Conservation (phyloP, 2,329 filamentous ascomycete genomes). For the Talaromyces atroroseus region DNA sequence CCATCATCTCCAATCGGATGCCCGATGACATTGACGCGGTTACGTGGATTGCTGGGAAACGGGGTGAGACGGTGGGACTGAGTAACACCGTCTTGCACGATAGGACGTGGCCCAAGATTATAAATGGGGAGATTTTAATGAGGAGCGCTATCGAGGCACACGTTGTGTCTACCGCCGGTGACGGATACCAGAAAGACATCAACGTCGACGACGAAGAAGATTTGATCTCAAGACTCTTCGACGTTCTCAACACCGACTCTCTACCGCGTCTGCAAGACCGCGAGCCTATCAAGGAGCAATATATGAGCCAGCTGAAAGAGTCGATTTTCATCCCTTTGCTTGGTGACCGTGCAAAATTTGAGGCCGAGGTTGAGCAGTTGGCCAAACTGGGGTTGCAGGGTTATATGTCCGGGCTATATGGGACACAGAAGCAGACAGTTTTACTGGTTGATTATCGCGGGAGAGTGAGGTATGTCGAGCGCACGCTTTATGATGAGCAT, state of each 20-base stretch:
- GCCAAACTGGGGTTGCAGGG: slow-evolving; percentile 19
- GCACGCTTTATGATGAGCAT: slow-evolving; percentile 54
- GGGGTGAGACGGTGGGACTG: slow-evolving; percentile 52
- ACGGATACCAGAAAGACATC: not conserved
- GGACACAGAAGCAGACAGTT: slow-evolving; percentile 60
- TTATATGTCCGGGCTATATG: slow-evolving; percentile 51
- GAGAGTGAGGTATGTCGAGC: slow-evolving; percentile 56
- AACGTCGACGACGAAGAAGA: slow-evolving; percentile 37
- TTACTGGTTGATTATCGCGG: slow-evolving; percentile 53
- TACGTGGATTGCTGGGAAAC: slow-evolving; percentile 45
- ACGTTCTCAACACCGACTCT: slow-evolving; percentile 50
- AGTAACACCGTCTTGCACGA: slow-evolving; percentile 59
- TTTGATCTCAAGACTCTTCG: slow-evolving; percentile 49
- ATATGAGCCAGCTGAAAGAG: slow-evolving; percentile 52
- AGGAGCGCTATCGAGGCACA: slow-evolving; percentile 45
- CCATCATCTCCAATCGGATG: slow-evolving; percentile 59
- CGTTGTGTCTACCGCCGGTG: slow-evolving; percentile 15
- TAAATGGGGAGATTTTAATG: slow-evolving; percentile 52
- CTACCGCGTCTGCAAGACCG: slow-evolving; percentile 47
- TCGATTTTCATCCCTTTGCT: slow-evolving; percentile 58
- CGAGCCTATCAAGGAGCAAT: slow-evolving; percentile 48
- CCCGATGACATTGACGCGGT: slow-evolving; percentile 44
- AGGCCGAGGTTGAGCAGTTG: slow-evolving; percentile 5
- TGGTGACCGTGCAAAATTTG: slow-evolving; percentile 27
- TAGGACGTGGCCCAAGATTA: slow-evolving; percentile 57